Base-by-base conservation (phyloP, 1,284 basidiomycete species). In the Sporisorium sorghi region DNA sequence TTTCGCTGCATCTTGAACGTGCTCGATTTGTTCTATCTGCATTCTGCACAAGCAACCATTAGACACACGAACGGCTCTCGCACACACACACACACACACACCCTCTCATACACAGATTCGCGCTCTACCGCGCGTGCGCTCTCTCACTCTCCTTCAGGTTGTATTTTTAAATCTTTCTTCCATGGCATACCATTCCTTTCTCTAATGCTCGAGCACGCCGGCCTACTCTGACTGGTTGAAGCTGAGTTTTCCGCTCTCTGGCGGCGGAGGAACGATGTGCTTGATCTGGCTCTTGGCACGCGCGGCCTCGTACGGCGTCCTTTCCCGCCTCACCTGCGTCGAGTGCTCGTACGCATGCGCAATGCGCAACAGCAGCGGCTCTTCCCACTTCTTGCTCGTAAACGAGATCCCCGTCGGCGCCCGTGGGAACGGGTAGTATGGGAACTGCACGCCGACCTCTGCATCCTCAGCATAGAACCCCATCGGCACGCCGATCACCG, bases 321-420 rank as follows among this genome's bases (percentile, higher is more conserved):
- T 84, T 56, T 83, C 78, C 37, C 88, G 77, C n/a, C 90, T 81
- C 5, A 87, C 88, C 65, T 88, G 85, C 0, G 90, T 91, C 69
- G 87, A 86, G 75, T 90, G 90, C 76, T 91, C 90, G 75, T 89
- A 91, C 1, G 90, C 90, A 81, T 88, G 90, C 5, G 87, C 90
- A 59, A 88, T 88, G 0, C 87, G 85, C 55, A 91, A 86, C 32
- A 91, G 85, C 30, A 88, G 80, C 60, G 88, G 89, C 64, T 91
- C 90, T 58, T 87, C 88, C 83, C 88, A 90, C 5, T 89, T 89
- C 1, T 88, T 89, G 5, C 89, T 89, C 17, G 90, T 77, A 83
- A 91, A 90, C 0, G 88, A 88, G 3, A 91, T 83, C 0, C 90
- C 90, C 49, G 90, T 88, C 0, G 90, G 90, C 8, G 72, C 76